Percentiles rank a stretch among this genome's conserved stretches.
Conservation (phyloP, 78 protist genomes). For the Anaeramoeba flamelloides region DNA sequence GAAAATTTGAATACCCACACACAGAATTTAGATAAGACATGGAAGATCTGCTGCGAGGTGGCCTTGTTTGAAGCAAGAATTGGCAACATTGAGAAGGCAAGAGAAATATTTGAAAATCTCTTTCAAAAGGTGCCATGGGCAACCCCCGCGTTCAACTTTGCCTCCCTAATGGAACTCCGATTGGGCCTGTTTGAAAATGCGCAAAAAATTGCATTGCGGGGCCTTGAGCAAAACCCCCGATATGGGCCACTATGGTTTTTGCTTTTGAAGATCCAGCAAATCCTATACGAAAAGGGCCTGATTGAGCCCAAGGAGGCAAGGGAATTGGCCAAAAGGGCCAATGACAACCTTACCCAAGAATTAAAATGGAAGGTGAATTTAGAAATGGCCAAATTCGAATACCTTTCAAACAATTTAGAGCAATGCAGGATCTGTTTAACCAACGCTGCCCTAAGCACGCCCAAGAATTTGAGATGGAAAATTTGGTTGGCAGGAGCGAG, state of each 20-base stretch:
- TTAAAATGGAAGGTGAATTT: slow-evolving; percentile 73
- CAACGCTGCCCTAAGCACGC: slow-evolving; percentile 40
- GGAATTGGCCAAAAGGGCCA: slow-evolving; percentile 33
- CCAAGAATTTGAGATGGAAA: slow-evolving; percentile 40
- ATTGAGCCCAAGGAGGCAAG: slow-evolving; percentile 23
- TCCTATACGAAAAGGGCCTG: slow-evolving; percentile 13
- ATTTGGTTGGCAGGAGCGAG: slow-evolving; percentile 44
- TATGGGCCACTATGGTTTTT: slow-evolving; percentile 71
- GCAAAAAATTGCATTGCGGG: slow-evolving; percentile 38
- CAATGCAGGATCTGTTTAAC: slow-evolving; percentile 41
- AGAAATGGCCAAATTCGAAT: slow-evolving; percentile 68
- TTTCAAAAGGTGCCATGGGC: slow-evolving; percentile 59
- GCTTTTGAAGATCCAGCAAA: slow-evolving; percentile 30
- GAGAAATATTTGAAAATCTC: slow-evolving; percentile 54
- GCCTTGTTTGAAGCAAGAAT: slow-evolving; percentile 67
- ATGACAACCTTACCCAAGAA: slow-evolving; percentile 44
- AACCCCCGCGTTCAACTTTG: slow-evolving; percentile 68
- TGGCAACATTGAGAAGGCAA: slow-evolving; percentile 42
- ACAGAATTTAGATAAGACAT: slow-evolving; percentile 25
- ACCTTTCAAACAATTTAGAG: slow-evolving; percentile 35
- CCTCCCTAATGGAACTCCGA: slow-evolving; percentile 54
- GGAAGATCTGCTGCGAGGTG: slow-evolving; percentile 69
- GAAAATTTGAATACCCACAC: not conserved
- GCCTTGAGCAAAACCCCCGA: slow-evolving; percentile 24
- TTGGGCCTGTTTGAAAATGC: slow-evolving; percentile 42